Conservation (phyloP, 2,329 filamentous ascomycete species). For the Fusarium sp. region DNA sequence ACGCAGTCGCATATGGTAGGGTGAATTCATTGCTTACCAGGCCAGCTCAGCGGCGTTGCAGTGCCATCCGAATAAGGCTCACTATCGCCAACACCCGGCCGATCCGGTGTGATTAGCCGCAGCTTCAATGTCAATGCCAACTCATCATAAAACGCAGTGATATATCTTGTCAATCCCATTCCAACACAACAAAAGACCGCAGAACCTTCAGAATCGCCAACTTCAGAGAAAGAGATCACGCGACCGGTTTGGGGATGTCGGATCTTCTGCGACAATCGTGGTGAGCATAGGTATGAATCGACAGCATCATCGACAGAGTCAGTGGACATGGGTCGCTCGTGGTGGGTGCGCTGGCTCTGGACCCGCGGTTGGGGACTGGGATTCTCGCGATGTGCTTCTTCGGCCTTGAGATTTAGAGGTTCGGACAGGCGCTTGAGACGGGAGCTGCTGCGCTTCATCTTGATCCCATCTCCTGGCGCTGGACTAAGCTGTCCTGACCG, state of each 20-base stretch:
- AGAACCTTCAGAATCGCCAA: conserved; percentile 90
- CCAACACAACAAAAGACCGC: conserved; percentile 97
- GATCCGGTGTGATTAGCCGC: conserved; percentile 90
- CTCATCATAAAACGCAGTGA: conserved; percentile 98
- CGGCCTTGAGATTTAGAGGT: conserved; percentile 55
- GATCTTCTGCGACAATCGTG: conserved; percentile 88
- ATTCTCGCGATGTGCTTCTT: conserved; percentile 50
- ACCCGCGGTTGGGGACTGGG: conserved; percentile 45
- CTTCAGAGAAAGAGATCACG: conserved; percentile 94
- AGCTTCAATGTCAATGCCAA: conserved; percentile 88
- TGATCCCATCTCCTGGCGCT: conserved; percentile 58
- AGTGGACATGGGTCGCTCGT: conserved; percentile 79
- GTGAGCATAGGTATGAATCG: conserved; percentile 83
- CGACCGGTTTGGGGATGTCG: conserved; percentile 86
- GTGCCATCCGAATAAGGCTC: conserved; percentile 84
- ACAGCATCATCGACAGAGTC: conserved; percentile 93
- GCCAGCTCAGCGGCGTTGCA: conserved; percentile 91
- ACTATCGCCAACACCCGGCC: conserved; percentile 93
- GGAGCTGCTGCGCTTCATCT: conserved; percentile 66
- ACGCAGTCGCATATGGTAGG: too few relatives aligned
- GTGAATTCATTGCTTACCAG: conserved; percentile 72
- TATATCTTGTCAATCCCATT: conserved; percentile 95
- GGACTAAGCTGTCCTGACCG: conserved; percentile 62
- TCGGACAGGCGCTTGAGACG: conserved; percentile 68
- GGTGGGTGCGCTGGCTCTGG: conserved; percentile 59